phyloP scores from a whole-genome alignment of 768 basidiomycete species.

The Psilocybe tampanensis region DNA sequence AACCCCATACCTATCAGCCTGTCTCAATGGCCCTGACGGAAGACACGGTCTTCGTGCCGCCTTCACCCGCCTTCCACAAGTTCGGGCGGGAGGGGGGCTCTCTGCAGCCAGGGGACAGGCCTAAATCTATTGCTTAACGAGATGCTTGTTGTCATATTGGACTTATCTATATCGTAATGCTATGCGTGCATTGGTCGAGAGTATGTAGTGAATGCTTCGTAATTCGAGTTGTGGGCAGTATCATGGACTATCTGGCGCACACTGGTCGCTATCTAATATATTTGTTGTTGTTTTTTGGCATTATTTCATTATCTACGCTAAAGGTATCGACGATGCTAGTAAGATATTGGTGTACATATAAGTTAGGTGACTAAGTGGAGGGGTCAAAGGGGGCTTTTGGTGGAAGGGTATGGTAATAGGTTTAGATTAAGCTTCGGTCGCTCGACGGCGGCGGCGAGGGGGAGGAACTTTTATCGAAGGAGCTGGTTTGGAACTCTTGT shows the following conservation, averaged over 20 bases:
- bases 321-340: not conserved
- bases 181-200: constrained; percentile 9
- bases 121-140: constrained; percentile 43
- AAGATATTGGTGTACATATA: not conserved
- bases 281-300: constrained; percentile 2
- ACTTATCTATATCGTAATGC: constrained; percentile 13
- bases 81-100: constrained; percentile 33
- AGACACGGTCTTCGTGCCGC: constrained; percentile 55
- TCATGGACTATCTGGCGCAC: constrained; percentile 15
- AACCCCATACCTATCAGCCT: constrained; percentile 64
- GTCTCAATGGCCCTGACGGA: constrained; percentile 71
- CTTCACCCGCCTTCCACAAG: constrained; percentile 58
- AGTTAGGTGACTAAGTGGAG: not conserved
- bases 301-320: not conserved
- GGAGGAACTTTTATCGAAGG: not conserved
- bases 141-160: constrained; percentile 8
- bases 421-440: no score
- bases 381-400: no score
- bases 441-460: not conserved
- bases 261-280: constrained; percentile 19
- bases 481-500: not conserved
- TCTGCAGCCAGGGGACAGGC: constrained; percentile 38
- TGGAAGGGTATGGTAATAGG: no score
- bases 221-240: constrained; percentile 15
- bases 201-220: constrained; percentile 11